Evolutionary conservation across 2,329 filamentous ascomycete genomes (phyloP), one percentile per base, ranked within the genome.

Genomic region (Aureobasidium mangrovei): DNA sequence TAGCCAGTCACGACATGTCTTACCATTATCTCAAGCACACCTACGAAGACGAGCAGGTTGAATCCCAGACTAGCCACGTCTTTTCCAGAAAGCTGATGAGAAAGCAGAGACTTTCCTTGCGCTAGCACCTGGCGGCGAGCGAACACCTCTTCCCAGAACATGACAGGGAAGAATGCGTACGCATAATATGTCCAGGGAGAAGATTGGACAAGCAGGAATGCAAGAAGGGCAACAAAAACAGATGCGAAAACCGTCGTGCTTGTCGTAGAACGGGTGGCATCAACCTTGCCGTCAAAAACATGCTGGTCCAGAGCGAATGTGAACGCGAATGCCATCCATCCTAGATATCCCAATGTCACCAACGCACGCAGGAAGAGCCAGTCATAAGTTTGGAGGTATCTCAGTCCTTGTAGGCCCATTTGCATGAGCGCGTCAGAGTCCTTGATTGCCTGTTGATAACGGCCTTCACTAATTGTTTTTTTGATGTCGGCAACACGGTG

Each of bases 311-410:
- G 78, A 45, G 97, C 90, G 0, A 86, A 94, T 0, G 89, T 93
- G 48, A 95, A 74, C 2, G 91, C 89, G 69, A 91, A 98, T 1
- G 86, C 85, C 65, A 97, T 94, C 91, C 91, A 98, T 24, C 93
- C 93, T 6, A 97, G 73, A 64, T 97, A 98, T 18, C 93, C 93
- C 9, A 86, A 67, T 2, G 93, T 96, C 57, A 98, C 86, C 47
- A 98, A 77, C 2, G 88, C 86, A 57, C 93, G 80, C 35, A 98
- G 74, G 71, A 98, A 98, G 2, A 98, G 77, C 93, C 93, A 98
- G 72, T 98, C 93, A 64, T 98, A 98, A 0, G 91, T 98, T 70
- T 98, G 93, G 28, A 98, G 78, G 67, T 98, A 98, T 48, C 93
- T 82, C 57, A 98, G 74, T 6, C 93, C 93, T 58, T 89, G 80